phyloP scores from a whole-genome alignment of 2,329 filamentous ascomycete species.

The Claviceps fusiformis region DNA sequence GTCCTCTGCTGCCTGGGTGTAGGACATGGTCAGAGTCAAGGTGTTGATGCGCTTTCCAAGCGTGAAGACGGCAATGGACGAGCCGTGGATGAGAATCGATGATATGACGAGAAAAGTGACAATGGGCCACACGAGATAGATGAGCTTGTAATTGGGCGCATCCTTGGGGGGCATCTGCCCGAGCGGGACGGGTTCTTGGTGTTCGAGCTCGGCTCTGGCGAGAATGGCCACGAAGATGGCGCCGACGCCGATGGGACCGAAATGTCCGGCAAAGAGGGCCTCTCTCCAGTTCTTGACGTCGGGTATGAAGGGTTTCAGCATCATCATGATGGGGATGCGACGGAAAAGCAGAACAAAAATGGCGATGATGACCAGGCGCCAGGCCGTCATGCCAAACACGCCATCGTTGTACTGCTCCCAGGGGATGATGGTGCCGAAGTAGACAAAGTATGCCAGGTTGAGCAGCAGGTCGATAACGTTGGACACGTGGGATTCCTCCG shows the following conservation, averaged over 20 bases:
- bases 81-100: conserved; percentile 91
- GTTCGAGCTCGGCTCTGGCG: conserved; percentile 81
- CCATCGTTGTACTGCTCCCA: conserved; percentile 82
- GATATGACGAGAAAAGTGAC: conserved; percentile 86
- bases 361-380: conserved; percentile 88
- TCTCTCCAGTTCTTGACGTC: conserved; percentile 98
- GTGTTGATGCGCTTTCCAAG: conserved; percentile 98
- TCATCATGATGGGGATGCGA: conserved; percentile 87
- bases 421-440: conserved; percentile 91
- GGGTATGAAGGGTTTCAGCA: conserved; percentile 81
- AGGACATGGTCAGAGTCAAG: conserved; percentile 86
- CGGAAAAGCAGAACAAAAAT: conserved; percentile 90
- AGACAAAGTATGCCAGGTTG: conserved; percentile 97
- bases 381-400: conserved; percentile 62
- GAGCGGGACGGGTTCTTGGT: conserved; percentile 59
- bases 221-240: conserved; percentile 93
- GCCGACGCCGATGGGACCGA: conserved; percentile 92
- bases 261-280: conserved; percentile 90
- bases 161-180: conserved; percentile 41
- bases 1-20: conserved; percentile 79
- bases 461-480: conserved; percentile 97
- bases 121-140: conserved; percentile 89
- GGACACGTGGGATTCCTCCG: conserved; percentile 94
- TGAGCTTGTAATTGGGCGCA: conserved; percentile 50
- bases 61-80: conserved; percentile 96